These are phyloP conservation scores for Fusarium annulatum DNA, from an alignment of 2,329 filamentous ascomycete genomes.

Conservation along the genomic window DNA sequence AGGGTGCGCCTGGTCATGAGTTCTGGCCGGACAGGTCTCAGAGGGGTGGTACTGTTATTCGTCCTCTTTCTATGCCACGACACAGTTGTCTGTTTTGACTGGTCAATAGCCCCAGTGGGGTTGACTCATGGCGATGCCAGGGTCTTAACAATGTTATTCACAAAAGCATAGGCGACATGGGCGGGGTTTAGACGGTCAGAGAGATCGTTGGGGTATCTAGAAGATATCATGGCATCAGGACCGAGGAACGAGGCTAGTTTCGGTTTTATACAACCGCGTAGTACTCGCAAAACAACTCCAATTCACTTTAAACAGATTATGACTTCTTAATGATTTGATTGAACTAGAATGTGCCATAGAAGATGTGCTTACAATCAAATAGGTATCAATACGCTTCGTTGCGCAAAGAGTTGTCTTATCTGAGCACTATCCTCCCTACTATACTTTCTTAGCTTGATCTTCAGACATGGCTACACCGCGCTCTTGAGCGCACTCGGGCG, in stretches of 20 bases:
- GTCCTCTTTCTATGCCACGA: conserved; percentile 26
- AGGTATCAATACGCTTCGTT: background rate
- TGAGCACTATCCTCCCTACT: background rate
- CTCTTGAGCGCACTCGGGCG: background rate
- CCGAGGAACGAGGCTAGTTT: background rate
- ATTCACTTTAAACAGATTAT: conserved; percentile 33
- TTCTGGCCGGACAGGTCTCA: conserved; percentile 30
- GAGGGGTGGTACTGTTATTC: conserved; percentile 22
- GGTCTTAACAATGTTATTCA: conserved; percentile 29
- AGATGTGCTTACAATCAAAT: background rate
- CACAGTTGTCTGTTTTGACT: conserved; percentile 27
- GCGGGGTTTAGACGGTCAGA: background rate
- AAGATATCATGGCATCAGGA: conserved; percentile 13
- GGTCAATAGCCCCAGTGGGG: conserved; percentile 29
- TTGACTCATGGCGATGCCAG: conserved; percentile 27
- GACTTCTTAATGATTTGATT: background rate
- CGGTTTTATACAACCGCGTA: conserved; percentile 9
- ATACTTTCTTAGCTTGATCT: background rate
- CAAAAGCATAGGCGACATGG: conserved; percentile 19
- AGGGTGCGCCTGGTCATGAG: conserved; percentile 32
- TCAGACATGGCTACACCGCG: background rate
- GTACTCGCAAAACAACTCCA: conserved; percentile 40
- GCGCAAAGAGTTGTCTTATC: background rate
- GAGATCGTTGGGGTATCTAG: conserved; percentile 22
- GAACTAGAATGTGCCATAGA: background rate